Conservation (phyloP, 2,329 filamentous ascomycete genomes). For the Neopestalotiopsis clavispora region DNA sequence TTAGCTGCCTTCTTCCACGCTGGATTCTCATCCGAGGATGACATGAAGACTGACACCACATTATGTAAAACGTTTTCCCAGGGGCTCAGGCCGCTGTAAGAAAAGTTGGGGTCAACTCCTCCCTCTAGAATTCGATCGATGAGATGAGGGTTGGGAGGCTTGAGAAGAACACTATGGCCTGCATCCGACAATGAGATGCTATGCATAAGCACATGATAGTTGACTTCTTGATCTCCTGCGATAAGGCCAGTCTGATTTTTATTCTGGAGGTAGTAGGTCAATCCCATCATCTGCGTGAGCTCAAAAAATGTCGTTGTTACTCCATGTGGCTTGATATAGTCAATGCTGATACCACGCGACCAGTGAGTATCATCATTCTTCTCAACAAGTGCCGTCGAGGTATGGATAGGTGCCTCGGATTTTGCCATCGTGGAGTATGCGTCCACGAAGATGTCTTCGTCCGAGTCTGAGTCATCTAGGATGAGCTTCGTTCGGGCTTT, state of each 20-base stretch:
- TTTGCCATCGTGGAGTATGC: neutral
- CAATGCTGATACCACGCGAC: neutral
- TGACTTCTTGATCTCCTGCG: neutral
- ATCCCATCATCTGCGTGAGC: neutral
- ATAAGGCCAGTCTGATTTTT: neutral
- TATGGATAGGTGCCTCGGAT: neutral
- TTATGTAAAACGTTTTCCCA: neutral
- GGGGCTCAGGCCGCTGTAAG: neutral
- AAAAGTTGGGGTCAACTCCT: neutral
- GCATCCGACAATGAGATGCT: neutral
- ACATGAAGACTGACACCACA: neutral
- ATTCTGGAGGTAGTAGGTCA: neutral
- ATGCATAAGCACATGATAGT: slow-evolving; percentile 1
- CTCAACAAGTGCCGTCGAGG: neutral
- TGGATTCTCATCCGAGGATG: neutral
- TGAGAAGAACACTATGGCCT: neutral
- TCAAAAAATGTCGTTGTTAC: neutral
- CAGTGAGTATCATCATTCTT: neutral
- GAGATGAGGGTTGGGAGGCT: neutral
- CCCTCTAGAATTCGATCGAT: neutral
- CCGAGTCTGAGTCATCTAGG: neutral
- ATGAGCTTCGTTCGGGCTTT: neutral
- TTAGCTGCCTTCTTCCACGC: neutral
- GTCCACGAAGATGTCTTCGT: neutral
- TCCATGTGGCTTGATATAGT: neutral